Conservation (phyloP, 208 protist genomes). For the Herpetomonas tarakana region DNA sequence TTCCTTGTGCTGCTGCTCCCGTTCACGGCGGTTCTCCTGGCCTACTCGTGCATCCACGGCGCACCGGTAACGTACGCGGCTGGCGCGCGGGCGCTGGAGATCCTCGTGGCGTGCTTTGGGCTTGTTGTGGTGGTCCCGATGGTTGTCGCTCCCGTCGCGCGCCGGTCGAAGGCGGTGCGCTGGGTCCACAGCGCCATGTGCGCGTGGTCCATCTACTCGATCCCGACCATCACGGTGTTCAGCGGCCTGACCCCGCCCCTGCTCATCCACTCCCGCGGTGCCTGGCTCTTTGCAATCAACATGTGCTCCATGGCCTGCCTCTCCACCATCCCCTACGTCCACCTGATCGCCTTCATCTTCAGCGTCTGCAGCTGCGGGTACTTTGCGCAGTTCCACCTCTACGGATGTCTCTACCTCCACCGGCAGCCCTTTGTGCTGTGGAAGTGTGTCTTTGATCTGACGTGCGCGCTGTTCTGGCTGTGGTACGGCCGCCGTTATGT, state of each 20-base stretch:
- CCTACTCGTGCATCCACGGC: slow-evolving; percentile 47
- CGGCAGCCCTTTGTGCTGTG: slow-evolving; percentile 28
- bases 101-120: slow-evolving; percentile 34
- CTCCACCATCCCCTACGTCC: slow-evolving; percentile 63
- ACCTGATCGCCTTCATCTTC: slow-evolving; percentile 37
- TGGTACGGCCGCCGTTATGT: slow-evolving; percentile 61
- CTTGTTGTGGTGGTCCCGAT: slow-evolving; percentile 47
- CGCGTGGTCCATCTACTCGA: slow-evolving; percentile 60
- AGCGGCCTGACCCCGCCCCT: slow-evolving; percentile 37
- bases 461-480: slow-evolving; percentile 52
- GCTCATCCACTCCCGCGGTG: slow-evolving; percentile 51
- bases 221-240: slow-evolving; percentile 68
- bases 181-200: slow-evolving; percentile 48
- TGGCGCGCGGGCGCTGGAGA: slow-evolving; percentile 25
- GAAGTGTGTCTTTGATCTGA: slow-evolving; percentile 38
- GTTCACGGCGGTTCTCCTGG: slow-evolving; percentile 32
- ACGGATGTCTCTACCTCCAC: slow-evolving; percentile 36
- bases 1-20: slow-evolving; percentile 44
- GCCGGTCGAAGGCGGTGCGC: slow-evolving; percentile 20
- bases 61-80: slow-evolving; percentile 21
- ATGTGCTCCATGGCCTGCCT: slow-evolving; percentile 66
- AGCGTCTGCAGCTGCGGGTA: slow-evolving; percentile 43
- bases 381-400: slow-evolving; percentile 63
- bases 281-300: slow-evolving; percentile 45
- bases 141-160: slow-evolving; percentile 26